Conservation (phyloP, 1,284 basidiomycete species). For the Trichosporon faecale region DNA sequence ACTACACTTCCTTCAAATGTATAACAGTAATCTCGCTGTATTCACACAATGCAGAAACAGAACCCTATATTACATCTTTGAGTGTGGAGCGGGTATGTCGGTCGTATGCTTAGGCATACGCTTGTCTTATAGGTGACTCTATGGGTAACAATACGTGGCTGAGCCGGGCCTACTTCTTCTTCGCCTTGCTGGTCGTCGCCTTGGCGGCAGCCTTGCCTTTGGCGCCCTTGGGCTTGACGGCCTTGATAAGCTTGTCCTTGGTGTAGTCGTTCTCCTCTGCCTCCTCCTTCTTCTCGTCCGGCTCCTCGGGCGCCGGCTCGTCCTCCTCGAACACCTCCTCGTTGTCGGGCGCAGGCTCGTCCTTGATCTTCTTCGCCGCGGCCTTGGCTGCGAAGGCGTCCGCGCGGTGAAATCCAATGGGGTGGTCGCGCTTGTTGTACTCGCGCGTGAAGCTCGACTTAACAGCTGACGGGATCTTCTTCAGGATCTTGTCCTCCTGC, state of each 20-base stretch:
- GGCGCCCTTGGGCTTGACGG: conserved; percentile 50
- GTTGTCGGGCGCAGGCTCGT: conserved; percentile 66
- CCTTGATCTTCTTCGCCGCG: conserved; percentile 68
- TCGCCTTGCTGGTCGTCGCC: conserved; percentile 11
- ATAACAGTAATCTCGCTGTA: neutral
- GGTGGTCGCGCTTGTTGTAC: conserved; percentile 82
- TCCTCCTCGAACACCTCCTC: conserved; percentile 72
- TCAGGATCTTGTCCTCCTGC: conserved; percentile 69
- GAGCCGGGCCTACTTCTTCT: conserved; percentile 16
- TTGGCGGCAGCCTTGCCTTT: conserved; percentile 18
- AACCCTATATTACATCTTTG: neutral
- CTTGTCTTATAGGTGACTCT: neutral
- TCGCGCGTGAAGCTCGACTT: conserved; percentile 85
- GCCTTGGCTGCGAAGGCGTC: conserved; percentile 62
- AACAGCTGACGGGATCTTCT: conserved; percentile 75
- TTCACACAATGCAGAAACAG: neutral
- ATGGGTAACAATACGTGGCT: neutral
- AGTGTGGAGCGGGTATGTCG: neutral
- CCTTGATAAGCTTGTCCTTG: conserved; percentile 60
- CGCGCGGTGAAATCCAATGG: conserved; percentile 85
- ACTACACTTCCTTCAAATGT: neutral
- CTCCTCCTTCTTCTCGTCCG: conserved; percentile 50
- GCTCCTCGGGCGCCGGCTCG: conserved; percentile 49
- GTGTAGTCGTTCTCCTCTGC: conserved; percentile 53
- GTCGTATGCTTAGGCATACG: neutral